Conservation (phyloP, 2,329 filamentous ascomycete species). For the Onygenales sp. region DNA sequence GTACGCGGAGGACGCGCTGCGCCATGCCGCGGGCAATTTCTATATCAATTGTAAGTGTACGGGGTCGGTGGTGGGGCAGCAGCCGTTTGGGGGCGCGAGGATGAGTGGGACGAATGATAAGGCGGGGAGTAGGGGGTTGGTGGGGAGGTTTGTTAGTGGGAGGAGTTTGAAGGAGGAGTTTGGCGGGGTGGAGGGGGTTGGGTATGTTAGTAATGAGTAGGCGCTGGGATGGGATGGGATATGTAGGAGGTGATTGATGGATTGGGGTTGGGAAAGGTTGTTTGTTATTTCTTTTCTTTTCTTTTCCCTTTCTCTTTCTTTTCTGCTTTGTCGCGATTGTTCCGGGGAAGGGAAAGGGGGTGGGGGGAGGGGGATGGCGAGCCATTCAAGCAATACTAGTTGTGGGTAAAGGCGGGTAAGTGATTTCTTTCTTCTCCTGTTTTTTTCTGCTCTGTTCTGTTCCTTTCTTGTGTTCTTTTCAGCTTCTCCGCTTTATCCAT, state of each 20-base stretch:
- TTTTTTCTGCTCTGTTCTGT: too few species aligned
- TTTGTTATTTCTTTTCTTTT: background rate
- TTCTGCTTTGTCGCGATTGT: too few species aligned
- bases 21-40: conserved; percentile 32
- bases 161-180: conserved; percentile 71
- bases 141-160: conserved; percentile 58
- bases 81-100: conserved; percentile 60
- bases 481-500: too few species aligned
- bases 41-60: conserved; percentile 46
- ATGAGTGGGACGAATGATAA: conserved; percentile 66
- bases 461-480: too few species aligned
- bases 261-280: background rate
- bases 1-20: conserved; percentile 27
- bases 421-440: too few species aligned
- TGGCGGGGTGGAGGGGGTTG: conserved; percentile 50
- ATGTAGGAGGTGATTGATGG: background rate
- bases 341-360: too few species aligned
- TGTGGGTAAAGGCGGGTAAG: too few species aligned
- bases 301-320: background rate
- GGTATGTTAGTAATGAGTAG: conserved; percentile 61
- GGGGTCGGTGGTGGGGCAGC: conserved; percentile 62
- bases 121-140: conserved; percentile 55
- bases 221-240: background rate
- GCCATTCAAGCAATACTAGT: too few species aligned
- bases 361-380: too few species aligned